Conservation (phyloP, 1,284 basidiomycete species). For the Athelia psychrophila region DNA sequence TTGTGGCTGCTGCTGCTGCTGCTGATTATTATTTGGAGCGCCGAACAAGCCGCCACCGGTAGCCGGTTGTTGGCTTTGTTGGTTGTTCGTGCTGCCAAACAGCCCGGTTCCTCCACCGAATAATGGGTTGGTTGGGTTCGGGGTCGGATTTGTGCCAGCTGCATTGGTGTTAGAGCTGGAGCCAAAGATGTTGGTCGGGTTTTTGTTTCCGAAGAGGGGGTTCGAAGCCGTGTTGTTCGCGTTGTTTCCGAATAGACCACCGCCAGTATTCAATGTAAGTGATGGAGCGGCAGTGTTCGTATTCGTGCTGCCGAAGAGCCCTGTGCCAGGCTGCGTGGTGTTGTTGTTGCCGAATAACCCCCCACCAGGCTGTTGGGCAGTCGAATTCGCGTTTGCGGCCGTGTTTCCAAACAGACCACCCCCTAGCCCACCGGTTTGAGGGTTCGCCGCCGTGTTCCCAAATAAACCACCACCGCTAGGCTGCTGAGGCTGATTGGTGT, state of each 20-base stretch:
- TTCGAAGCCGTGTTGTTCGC: neutral
- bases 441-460: slow-evolving; percentile 22
- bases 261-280: neutral
- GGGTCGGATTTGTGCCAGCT: neutral
- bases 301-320: slow-evolving; percentile 20
- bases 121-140: neutral
- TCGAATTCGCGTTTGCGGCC: neutral
- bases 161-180: slow-evolving; percentile 8
- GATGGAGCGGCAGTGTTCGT: slow-evolving; percentile 1
- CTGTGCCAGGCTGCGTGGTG: slow-evolving; percentile 18
- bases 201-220: slow-evolving; percentile 1
- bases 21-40: too few relatives aligned
- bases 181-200: neutral
- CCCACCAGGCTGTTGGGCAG: slow-evolving; percentile 12
- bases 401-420: slow-evolving; percentile 34
- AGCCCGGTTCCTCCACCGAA: slow-evolving; percentile 21
- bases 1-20: too few relatives aligned
- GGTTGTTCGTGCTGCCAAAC: slow-evolving; percentile 13
- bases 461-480: slow-evolving; percentile 31
- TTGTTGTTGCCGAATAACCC: slow-evolving; percentile 17
- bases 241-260: slow-evolving; percentile 1
- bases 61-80: slow-evolving; percentile 1
- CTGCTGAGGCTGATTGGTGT: slow-evolving; percentile 8
- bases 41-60: slow-evolving; percentile 13
- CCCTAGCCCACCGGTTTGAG: slow-evolving; percentile 20